phyloP scores from a whole-genome alignment of 345 rosid genomes.

The Gossypium sturtianum region DNA sequence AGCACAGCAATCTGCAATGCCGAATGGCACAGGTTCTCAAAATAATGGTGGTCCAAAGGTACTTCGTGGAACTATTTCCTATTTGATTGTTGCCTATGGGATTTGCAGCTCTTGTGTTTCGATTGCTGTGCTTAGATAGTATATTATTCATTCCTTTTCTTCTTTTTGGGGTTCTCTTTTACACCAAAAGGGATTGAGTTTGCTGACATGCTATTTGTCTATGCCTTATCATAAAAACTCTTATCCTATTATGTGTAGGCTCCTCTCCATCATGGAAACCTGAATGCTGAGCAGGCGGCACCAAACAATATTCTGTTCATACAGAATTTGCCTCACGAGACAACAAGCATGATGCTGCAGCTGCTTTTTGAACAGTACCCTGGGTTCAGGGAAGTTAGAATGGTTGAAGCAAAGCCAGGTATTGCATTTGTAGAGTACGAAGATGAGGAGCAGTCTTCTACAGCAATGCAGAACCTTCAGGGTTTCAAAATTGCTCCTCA shows the following conservation, averaged over 20 bases:
- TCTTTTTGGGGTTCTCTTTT: background rate
- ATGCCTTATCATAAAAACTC: background rate
- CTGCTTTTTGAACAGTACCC: slow-evolving; percentile 72
- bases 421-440: slow-evolving; percentile 91
- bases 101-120: background rate
- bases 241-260: slow-evolving; percentile 33
- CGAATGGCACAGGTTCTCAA: slow-evolving; percentile 52
- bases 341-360: slow-evolving; percentile 82
- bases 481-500: slow-evolving; percentile 86
- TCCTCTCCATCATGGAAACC: slow-evolving; percentile 41
- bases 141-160: background rate
- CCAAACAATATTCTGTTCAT: slow-evolving; percentile 85
- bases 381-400: slow-evolving; percentile 88
- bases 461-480: slow-evolving; percentile 89
- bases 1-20: slow-evolving; percentile 42
- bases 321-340: slow-evolving; percentile 84
- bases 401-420: slow-evolving; percentile 90
- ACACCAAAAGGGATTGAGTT: background rate
- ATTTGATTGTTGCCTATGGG: background rate
- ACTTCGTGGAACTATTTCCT: slow-evolving; percentile 19
- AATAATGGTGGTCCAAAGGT: slow-evolving; percentile 53
- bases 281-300: slow-evolving; percentile 48
- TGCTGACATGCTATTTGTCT: background rate
- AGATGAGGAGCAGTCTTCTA: slow-evolving; percentile 74
- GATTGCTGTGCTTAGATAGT: background rate